Percentiles rank a stretch among this genome's conserved stretches.
Evolutionary conservation across 2,329 filamentous ascomycete species (phyloP).

Genomic region (Botrytis fragariae): DNA sequence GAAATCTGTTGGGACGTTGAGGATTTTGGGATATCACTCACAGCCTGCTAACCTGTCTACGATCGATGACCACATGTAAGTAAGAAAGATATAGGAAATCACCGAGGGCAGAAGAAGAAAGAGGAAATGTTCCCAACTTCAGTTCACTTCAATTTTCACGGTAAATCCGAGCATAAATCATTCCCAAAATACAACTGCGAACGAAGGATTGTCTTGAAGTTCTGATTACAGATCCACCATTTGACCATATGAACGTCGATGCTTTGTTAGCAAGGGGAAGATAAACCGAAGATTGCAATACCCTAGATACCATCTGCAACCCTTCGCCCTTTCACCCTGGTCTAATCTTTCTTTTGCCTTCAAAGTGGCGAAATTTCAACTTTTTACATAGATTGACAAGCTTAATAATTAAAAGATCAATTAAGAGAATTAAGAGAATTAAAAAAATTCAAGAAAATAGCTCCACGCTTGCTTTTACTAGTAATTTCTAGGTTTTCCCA

Average conservation of each 20-base stretch:
- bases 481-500: background rate
- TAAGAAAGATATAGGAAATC: background rate
- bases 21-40: background rate
- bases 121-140: background rate
- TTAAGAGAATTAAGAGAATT: background rate
- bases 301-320: background rate
- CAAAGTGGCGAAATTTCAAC: background rate
- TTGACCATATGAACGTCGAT: too few species aligned
- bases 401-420: background rate
- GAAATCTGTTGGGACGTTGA: constrained; percentile 16
- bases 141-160: background rate
- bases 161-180: background rate
- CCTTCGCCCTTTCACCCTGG: background rate
- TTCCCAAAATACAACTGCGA: background rate
- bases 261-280: background rate
- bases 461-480: background rate
- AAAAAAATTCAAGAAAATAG: background rate
- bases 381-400: background rate
- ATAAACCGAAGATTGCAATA: background rate
- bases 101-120: background rate
- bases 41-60: background rate
- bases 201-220: background rate
- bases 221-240: background rate
- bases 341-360: background rate
- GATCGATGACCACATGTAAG: background rate